phyloP scores from a whole-genome alignment of 2,329 filamentous ascomycete genomes.

The Fulvia fulva region DNA sequence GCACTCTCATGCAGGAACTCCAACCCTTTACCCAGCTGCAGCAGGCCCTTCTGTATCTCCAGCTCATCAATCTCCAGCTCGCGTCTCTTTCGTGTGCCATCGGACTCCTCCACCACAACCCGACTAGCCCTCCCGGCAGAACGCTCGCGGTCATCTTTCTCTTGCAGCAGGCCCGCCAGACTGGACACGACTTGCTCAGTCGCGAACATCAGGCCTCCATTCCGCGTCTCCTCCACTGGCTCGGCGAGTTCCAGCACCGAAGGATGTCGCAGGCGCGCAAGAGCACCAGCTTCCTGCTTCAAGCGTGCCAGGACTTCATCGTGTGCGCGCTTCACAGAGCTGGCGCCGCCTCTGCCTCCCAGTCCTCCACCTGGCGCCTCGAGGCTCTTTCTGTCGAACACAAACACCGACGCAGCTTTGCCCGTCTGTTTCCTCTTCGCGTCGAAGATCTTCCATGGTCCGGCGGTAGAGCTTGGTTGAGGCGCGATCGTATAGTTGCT shows the following conservation, averaged over 20 bases:
- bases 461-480: conserved; percentile 71
- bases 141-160: conserved; percentile 84
- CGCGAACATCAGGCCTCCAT: conserved; percentile 89
- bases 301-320: conserved; percentile 89
- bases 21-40: conserved; percentile 89
- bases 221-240: conserved; percentile 89
- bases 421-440: conserved; percentile 94
- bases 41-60: conserved; percentile 91
- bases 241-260: conserved; percentile 90
- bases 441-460: conserved; percentile 96
- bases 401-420: conserved; percentile 83
- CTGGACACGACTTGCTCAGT: conserved; percentile 89
- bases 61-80: conserved; percentile 94
- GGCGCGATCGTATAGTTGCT: conserved; percentile 83
- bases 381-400: conserved; percentile 86
- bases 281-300: conserved; percentile 84
- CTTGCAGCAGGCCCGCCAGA: conserved; percentile 73
- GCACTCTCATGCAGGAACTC: conserved; percentile 96
- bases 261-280: conserved; percentile 85
- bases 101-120: conserved; percentile 74
- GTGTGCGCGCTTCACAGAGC: conserved; percentile 71
- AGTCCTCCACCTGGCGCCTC: conserved; percentile 64
- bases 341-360: conserved; percentile 56
- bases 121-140: conserved; percentile 64
- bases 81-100: conserved; percentile 64